Evolutionary conservation across 1,139 yeast species (phyloP).

Genomic region (Diutina neorugosa): DNA sequence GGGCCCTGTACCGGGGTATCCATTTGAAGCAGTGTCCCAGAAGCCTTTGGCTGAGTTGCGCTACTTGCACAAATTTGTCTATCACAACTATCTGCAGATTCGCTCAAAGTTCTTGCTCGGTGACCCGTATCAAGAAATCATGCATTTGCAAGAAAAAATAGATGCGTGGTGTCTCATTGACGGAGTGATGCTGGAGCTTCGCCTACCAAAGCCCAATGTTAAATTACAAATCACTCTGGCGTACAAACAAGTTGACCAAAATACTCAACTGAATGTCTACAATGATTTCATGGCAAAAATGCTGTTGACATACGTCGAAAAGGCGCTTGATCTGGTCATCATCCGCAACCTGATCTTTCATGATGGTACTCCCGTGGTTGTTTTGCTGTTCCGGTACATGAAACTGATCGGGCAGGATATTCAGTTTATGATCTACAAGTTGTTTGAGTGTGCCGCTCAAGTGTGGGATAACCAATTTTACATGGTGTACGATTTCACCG

Average conservation of each 20-base stretch:
- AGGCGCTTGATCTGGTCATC: constrained; percentile 30
- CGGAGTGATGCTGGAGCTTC: constrained; percentile 17
- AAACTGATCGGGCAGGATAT: constrained; percentile 34
- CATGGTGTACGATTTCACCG: constrained; percentile 60
- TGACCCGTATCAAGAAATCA: constrained; percentile 13
- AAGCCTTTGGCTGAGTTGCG: constrained; percentile 35
- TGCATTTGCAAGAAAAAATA: constrained; percentile 17
- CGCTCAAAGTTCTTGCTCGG: constrained; percentile 26
- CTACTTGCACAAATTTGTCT: constrained; percentile 56
- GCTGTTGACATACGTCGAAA: constrained; percentile 41
- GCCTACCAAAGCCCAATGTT: constrained; percentile 29
- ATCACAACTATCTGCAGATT: constrained; percentile 46
- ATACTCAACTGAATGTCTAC: constrained; percentile 33
- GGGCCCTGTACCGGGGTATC: constrained; percentile 13
- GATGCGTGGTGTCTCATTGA: constrained; percentile 18
- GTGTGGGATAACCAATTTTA: constrained; percentile 64
- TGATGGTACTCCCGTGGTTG: constrained; percentile 65
- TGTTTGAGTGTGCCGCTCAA: constrained; percentile 58
- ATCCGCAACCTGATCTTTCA: constrained; percentile 53
- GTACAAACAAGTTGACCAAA: constrained; percentile 30
- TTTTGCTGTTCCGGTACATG: constrained; percentile 37
- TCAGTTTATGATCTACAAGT: constrained; percentile 45
- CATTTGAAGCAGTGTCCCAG: constrained; percentile 15
- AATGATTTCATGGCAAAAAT: constrained; percentile 69
- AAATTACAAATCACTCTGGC: constrained; percentile 44